Base-by-base conservation (phyloP, 2,329 filamentous ascomycete genomes). In the Ophidiomyces ophidiicola region DNA sequence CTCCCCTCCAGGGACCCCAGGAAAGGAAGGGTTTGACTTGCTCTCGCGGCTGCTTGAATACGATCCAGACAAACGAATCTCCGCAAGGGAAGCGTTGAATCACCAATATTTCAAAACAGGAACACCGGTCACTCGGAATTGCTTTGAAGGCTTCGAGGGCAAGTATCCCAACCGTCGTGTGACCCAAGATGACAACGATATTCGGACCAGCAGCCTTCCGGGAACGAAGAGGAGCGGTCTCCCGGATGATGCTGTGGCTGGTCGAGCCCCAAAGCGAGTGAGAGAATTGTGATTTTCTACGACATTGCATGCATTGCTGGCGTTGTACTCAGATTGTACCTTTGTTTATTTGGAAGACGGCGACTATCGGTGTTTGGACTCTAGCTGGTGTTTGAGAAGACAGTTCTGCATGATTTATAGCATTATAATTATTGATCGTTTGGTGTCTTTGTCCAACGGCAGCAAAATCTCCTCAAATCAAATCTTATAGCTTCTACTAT, bases 171-270 rank as follows among this genome's bases (percentile, higher is more conserved):
- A 86, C 53, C 73, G 90, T 5, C 75, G 88, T 34, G 87, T 98
- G 28, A 94, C 82, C 51, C 80, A 92, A 52, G 90, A 98, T 53
- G 86, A 94, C 56, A 93, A 94, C 51, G 90, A 96, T 59, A 94
- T 96, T 41, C 71, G 84, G n/a, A 87, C 83, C 0, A 79, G 80
- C 30, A 93, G 85, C 58, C 61, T 94, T 24, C 85, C 88, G 0
- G 90, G 88, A 0, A 94, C 87, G 0, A 96, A 96, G 65, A 70
- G 87, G 44, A 88, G 81, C 47, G 88, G 82, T 0, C 55, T 94
- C 28, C 82, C 81, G 0, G 88, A 96, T 53, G 88, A 94, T 58
- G 71, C 67, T 37, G 54, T 92, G n/a, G 66, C 78, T 31, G 63
- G 64, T 14, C 55, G 69, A 41, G 67, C 70, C 10, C 56, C 67